phyloP scores from a whole-genome alignment of 2,329 filamentous ascomycete species.

The Colletotrichum euphorbiae region DNA sequence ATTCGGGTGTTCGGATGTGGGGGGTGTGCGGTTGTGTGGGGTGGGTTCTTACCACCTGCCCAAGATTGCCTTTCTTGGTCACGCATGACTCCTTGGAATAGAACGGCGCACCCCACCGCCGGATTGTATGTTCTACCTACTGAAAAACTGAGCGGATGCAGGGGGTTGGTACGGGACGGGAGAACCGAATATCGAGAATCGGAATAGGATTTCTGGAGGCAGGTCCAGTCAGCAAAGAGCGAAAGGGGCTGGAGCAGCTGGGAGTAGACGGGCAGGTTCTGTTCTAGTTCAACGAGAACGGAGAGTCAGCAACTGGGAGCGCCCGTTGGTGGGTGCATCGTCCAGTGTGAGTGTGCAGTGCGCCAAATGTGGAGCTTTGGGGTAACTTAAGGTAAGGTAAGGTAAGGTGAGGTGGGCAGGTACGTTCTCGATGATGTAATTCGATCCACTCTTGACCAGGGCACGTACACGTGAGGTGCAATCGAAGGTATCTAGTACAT shows the following conservation, averaged over 20 bases:
- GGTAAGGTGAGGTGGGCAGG: not conserved
- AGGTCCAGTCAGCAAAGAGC: no score
- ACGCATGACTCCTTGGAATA: no score
- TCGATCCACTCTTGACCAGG: constrained; percentile 13
- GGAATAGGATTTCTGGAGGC: not conserved
- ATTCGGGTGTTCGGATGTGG: no score
- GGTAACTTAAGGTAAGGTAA: not conserved
- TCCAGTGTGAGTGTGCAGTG: no score
- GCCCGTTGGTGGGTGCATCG: no score
- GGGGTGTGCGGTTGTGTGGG: no score
- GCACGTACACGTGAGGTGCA: not conserved
- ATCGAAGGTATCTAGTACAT: not conserved
- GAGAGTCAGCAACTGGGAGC: constrained; percentile 5
- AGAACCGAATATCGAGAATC: not conserved
- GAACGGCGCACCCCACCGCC: no score
- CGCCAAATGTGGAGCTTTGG: no score
- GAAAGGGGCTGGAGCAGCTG: no score
- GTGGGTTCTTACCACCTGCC: no score
- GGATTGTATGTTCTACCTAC: no score
- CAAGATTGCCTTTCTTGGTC: not conserved
- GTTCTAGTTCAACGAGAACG: constrained; percentile 5
- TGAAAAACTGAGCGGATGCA: no score
- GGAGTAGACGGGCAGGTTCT: not conserved
- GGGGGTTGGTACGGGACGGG: not conserved
- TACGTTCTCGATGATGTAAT: constrained; percentile 25